phyloP scores from a whole-genome alignment of 2,329 filamentous ascomycete species.

The Ophiostoma pallidulum region DNA sequence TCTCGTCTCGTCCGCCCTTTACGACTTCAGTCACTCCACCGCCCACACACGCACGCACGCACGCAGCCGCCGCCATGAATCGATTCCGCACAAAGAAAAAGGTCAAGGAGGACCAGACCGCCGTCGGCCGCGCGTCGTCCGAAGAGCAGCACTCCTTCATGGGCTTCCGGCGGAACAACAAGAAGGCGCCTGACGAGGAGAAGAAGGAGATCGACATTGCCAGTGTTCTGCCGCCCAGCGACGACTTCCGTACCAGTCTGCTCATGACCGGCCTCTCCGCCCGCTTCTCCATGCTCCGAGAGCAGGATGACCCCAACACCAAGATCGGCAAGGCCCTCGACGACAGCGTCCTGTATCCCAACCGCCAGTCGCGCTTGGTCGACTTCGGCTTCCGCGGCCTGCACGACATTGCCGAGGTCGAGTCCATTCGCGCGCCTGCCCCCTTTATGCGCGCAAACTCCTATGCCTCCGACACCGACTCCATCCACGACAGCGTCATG shows the following conservation, averaged over 20 bases:
- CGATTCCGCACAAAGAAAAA: conserved; percentile 67
- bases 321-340: conserved; percentile 91
- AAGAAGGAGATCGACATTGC: conserved; percentile 64
- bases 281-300: conserved; percentile 90
- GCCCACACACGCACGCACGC: background rate
- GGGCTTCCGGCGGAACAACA: conserved; percentile 44
- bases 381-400: conserved; percentile 57
- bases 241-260: conserved; percentile 91
- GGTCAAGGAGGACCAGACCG: conserved; percentile 43
- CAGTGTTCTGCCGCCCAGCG: conserved; percentile 64
- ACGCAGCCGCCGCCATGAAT: conserved; percentile 49
- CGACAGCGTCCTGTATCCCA: conserved; percentile 81
- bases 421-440: conserved; percentile 60
- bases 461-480: conserved; percentile 59
- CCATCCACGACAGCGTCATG: conserved; percentile 64
- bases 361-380: conserved; percentile 66
- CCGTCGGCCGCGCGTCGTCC: conserved; percentile 35
- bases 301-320: conserved; percentile 85
- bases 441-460: conserved; percentile 53
- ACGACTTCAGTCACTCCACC: background rate
- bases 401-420: conserved; percentile 82
- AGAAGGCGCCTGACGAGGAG: conserved; percentile 44
- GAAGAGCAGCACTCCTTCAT: conserved; percentile 43
- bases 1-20: too few relatives aligned
- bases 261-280: conserved; percentile 92